Percentiles rank a stretch among this genome's conserved stretches.
Conservation (phyloP, 1,139 yeast species). For the Candida pseudoviswanathii region DNA sequence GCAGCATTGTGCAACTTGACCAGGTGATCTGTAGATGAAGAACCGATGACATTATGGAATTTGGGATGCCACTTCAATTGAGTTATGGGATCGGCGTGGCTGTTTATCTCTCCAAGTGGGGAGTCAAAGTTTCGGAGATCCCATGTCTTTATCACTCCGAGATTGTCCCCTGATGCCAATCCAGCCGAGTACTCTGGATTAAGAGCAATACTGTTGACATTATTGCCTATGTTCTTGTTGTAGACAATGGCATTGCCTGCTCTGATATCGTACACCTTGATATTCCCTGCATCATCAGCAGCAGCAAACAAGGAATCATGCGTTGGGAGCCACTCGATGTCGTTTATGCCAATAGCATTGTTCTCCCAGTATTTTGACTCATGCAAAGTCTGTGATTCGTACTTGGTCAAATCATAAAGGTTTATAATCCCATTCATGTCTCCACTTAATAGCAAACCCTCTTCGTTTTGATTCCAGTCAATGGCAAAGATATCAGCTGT, state of each 20-base stretch:
- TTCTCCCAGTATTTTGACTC: slow-evolving; percentile 13
- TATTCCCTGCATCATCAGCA: slow-evolving; percentile 58
- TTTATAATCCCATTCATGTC: slow-evolving; percentile 38
- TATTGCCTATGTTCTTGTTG: slow-evolving; percentile 35
- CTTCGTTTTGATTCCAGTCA: slow-evolving; percentile 47
- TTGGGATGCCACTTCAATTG: slow-evolving; percentile 80
- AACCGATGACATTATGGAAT: slow-evolving; percentile 60
- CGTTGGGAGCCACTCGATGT: slow-evolving; percentile 58
- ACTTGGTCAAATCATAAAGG: slow-evolving; percentile 35
- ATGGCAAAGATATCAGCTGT: slow-evolving; percentile 42
- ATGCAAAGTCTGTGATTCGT: slow-evolving; percentile 18
- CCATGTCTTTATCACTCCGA: slow-evolving; percentile 64
- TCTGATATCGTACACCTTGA: slow-evolving; percentile 56
- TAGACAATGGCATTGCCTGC: slow-evolving; percentile 21
- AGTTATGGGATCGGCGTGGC: slow-evolving; percentile 67
- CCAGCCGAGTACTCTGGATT: slow-evolving; percentile 55
- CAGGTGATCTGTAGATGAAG: slow-evolving; percentile 71
- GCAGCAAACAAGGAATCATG: slow-evolving; percentile 60
- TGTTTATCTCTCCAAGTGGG: slow-evolving; percentile 24
- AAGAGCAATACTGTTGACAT: slow-evolving; percentile 68
- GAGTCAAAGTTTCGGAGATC: slow-evolving; percentile 57
- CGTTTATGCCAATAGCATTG: slow-evolving; percentile 51
- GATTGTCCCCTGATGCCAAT: slow-evolving; percentile 70
- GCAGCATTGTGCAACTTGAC: slow-evolving; percentile 73
- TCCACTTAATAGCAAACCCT: slow-evolving; percentile 38